Evolutionary conservation across 106 monocot genomes (phyloP).

Genomic region (Ottelia alismoides): DNA sequence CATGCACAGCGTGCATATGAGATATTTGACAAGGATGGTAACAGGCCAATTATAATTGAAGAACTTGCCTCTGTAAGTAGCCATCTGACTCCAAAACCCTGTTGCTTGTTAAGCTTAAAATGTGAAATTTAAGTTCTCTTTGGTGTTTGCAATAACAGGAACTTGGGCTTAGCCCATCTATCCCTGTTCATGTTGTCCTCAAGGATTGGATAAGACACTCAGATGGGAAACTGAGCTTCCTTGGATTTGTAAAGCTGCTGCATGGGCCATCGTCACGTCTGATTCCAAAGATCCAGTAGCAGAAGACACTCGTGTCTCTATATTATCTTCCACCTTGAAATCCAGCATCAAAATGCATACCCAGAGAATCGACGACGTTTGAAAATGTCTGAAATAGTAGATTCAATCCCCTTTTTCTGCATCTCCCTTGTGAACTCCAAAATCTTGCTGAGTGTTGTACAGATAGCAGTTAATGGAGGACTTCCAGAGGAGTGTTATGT

Average conservation of each 20-base stretch:
- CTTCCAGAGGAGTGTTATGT: no score
- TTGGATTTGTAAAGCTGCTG: slow-evolving; percentile 88
- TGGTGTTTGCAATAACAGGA: slow-evolving; percentile 31
- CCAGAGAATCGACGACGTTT: no score
- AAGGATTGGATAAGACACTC: slow-evolving; percentile 94
- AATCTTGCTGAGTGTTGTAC: no score
- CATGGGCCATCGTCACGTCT: slow-evolving; percentile 58
- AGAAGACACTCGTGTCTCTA: no score
- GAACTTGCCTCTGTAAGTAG: slow-evolving; percentile 85
- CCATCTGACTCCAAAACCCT: not conserved
- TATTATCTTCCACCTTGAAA: no score
- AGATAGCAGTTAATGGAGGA: no score
- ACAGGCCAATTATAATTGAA: slow-evolving; percentile 85
- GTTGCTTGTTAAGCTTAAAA: not conserved
- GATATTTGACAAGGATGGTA: slow-evolving; percentile 89
- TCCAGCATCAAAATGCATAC: no score
- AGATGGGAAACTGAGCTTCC: slow-evolving; percentile 95
- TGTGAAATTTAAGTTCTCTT: not conserved
- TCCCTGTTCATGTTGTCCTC: slow-evolving; percentile 88
- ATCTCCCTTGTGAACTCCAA: no score
- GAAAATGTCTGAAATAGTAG: no score
- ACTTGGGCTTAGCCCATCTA: slow-evolving; percentile 78
- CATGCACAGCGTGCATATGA: slow-evolving; percentile 85
- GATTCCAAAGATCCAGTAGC: slow-evolving; percentile 52
- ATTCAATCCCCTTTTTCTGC: no score